These are phyloP conservation scores for Camelina hispida DNA, from an alignment of 345 rosid species.

Conservation along the genomic window DNA sequence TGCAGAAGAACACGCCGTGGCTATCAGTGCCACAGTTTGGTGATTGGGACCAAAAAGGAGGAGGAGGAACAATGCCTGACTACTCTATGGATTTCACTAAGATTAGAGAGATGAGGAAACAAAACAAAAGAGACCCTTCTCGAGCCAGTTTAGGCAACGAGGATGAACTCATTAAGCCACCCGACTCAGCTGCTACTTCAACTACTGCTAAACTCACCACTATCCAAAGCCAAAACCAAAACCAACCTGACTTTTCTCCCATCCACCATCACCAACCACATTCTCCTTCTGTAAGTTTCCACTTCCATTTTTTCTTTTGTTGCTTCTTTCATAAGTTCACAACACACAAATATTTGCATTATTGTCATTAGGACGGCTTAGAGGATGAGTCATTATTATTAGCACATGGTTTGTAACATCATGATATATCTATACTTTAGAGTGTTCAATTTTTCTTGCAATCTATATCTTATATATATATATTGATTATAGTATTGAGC, in stretches of 20 bases:
- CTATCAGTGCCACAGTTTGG: slow-evolving; percentile 98
- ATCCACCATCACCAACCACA: slow-evolving; percentile 55
- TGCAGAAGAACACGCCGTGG: slow-evolving; percentile 82
- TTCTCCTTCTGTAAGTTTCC: slow-evolving; percentile 76
- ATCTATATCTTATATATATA: background rate
- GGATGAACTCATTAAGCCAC: slow-evolving; percentile 70
- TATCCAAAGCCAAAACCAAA: slow-evolving; percentile 37
- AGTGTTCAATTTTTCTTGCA: background rate
- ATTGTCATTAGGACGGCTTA: slow-evolving; percentile 1
- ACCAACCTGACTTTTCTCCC: slow-evolving; percentile 44
- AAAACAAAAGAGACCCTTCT: slow-evolving; percentile 88
- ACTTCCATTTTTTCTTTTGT: background rate
- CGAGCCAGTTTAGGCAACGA: slow-evolving; percentile 96
- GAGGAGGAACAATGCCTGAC: slow-evolving; percentile 78
- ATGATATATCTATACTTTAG: background rate
- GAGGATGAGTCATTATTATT: slow-evolving; percentile 1
- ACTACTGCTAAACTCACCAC: slow-evolving; percentile 37
- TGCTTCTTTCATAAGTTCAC: background rate
- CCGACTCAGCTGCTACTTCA: slow-evolving; percentile 42
- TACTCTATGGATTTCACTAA: slow-evolving; percentile 93
- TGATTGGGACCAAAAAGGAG: slow-evolving; percentile 97
- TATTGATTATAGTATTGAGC: background rate
- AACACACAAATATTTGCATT: background rate
- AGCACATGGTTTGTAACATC: slow-evolving; percentile 3
- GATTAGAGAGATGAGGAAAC: slow-evolving; percentile 95